Evolutionary conservation across 805 yeast species (phyloP).

Genomic region (Saccharomycopsis oosterbeekiorum): DNA sequence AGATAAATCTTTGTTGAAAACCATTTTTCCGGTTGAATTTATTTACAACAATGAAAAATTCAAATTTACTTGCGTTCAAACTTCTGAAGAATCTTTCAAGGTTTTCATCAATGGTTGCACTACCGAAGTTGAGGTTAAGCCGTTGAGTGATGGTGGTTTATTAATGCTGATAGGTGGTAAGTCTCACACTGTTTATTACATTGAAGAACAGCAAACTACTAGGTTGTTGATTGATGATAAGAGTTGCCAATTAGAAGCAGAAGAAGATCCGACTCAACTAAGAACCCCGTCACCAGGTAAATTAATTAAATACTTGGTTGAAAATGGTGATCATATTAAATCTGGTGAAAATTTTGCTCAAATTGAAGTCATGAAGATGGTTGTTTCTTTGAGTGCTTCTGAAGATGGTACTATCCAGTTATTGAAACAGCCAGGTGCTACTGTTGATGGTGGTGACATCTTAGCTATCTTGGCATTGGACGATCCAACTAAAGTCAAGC

Average conservation of each 20-base stretch:
- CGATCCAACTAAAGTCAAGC: constrained; percentile 95
- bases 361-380: constrained; percentile 99
- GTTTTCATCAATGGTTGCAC: constrained; percentile 90
- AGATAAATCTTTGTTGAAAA: constrained; percentile 66
- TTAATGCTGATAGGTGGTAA: constrained; percentile 82
- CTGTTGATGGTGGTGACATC: constrained; percentile 92
- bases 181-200: constrained; percentile 94
- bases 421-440: constrained; percentile 97
- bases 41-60: constrained; percentile 90
- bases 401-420: constrained; percentile 90
- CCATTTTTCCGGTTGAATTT: constrained; percentile 87
- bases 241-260: constrained; percentile 88
- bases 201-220: constrained; percentile 93
- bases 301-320: constrained; percentile 85
- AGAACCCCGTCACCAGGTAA: constrained; percentile 99
- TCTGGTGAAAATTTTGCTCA: constrained; percentile 96
- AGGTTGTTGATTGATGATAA: constrained; percentile 91
- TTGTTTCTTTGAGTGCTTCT: constrained; percentile 91
- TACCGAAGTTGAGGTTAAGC: constrained; percentile 75
- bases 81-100: constrained; percentile 77
- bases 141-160: constrained; percentile 92
- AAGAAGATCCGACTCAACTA: constrained; percentile 96
- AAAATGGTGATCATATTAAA: constrained; percentile 84
- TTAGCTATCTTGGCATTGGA: constrained; percentile 90
- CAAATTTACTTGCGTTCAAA: constrained; percentile 91